phyloP scores from a whole-genome alignment of 2,329 filamentous ascomycete species.

The Golovinomyces cichoracearum region DNA sequence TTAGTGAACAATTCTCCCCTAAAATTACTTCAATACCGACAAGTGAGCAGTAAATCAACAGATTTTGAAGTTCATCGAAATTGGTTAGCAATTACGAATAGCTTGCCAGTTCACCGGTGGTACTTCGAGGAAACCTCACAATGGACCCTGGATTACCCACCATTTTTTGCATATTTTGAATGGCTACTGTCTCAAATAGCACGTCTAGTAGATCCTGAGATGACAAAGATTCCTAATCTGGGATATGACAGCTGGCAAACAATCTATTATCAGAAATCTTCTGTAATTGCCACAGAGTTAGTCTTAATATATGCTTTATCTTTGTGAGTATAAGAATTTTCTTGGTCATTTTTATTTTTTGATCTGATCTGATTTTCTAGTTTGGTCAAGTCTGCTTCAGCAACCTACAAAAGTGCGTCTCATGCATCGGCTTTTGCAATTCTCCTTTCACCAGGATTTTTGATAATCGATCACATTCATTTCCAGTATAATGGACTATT shows the following conservation, averaged over 20 bases:
- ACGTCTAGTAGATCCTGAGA: constrained; percentile 47
- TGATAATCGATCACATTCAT: constrained; percentile 96
- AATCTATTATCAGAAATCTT: constrained; percentile 72
- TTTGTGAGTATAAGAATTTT: constrained; percentile 29
- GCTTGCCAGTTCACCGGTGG: constrained; percentile 66
- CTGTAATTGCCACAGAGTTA: constrained; percentile 65
- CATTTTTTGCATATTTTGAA: constrained; percentile 95
- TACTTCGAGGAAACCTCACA: constrained; percentile 94
- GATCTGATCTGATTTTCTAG: constrained; percentile 20
- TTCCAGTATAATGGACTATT: constrained; percentile 98
- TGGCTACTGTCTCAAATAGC: constrained; percentile 70
- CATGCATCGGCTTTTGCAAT: constrained; percentile 76
- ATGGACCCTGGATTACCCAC: constrained; percentile 98
- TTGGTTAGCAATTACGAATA: constrained; percentile 90
- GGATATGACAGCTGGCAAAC: constrained; percentile 82
- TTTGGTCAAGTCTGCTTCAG: constrained; percentile 46
- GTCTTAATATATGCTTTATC: constrained; percentile 62
- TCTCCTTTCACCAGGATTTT: constrained; percentile 66
- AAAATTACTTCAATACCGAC: background rate
- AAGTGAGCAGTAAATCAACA: constrained; percentile 57
- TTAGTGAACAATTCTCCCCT: constrained; percentile 23
- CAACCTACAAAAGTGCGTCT: constrained; percentile 41
- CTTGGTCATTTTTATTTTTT: background rate
- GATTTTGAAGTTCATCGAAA: constrained; percentile 98
- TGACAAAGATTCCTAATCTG: constrained; percentile 60